Evolutionary conservation across 192 early-diverging fungal species (phyloP).

Genomic region (Linnemannia hyalina): DNA sequence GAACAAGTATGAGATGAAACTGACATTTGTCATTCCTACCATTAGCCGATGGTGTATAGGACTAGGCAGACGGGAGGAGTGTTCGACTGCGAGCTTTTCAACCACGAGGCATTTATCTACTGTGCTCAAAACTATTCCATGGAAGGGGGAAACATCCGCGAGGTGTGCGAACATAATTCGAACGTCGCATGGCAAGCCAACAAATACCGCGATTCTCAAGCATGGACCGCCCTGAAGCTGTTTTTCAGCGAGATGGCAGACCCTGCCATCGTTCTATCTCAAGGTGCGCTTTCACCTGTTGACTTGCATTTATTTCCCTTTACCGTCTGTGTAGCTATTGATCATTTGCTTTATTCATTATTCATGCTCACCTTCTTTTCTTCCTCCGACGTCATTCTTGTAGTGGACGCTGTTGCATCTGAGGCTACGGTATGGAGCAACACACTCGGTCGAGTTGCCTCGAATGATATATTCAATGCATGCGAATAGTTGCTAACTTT

Average conservation of each 20-base stretch:
- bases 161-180: conserved; percentile 72
- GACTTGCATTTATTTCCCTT: background rate
- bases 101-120: conserved; percentile 73
- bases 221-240: conserved; percentile 80
- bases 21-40: background rate
- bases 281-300: conserved; percentile 13
- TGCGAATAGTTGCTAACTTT: too few relatives aligned
- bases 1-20: background rate
- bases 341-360: background rate
- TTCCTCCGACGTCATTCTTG: background rate
- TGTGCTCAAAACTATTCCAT: conserved; percentile 78
- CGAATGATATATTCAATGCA: too few relatives aligned
- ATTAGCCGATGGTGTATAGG: conserved; percentile 38
- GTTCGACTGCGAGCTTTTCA: conserved; percentile 64
- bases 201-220: conserved; percentile 73
- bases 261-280: conserved; percentile 27
- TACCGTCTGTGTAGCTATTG: background rate
- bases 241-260: conserved; percentile 65
- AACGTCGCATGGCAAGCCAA: conserved; percentile 75
- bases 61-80: conserved; percentile 49
- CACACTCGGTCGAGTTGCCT: too few relatives aligned
- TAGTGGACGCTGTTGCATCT: background rate
- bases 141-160: conserved; percentile 62
- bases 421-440: background rate
- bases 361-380: background rate